Evolutionary conservation across 805 yeast genomes (phyloP), one percentile per base, ranked within the genome.

Genomic region (Danielia reshetovae): DNA sequence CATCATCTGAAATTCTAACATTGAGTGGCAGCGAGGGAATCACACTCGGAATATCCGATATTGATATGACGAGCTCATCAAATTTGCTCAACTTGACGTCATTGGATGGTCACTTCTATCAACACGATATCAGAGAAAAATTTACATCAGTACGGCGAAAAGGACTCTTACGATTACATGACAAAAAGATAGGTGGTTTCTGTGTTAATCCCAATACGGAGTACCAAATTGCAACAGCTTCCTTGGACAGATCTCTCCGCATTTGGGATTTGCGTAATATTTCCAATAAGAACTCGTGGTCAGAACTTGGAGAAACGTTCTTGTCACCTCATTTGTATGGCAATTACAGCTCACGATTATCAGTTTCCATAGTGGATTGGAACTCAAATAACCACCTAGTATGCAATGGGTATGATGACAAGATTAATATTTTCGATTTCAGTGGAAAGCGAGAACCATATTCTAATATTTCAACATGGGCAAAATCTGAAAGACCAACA

Each of bases 101-200:
- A 0, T 63, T 90, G 32, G 68, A 73, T 4, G 98, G 98, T 2
- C 80, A 80, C 38, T 82, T 90, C 55, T 78, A 85, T 14, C 70
- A 67, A n/a, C 70, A 81, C 40, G 97, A 90, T 55, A 35, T 78
- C 9, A 66, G 98, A 43, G 58, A 67, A 12, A 48, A 50, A 21
- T 68, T 69, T 31, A 65, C 63, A 24, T 18, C 42, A 2, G 18
- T 39, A 1, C 39, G 48, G 5, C 39, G 37, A 13, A 39, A 49
- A 4, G 47, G 59, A 4, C 59, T 79, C n/a, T 63, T 71, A 28
- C 68, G 94, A 43, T 57, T 89, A 11, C 86, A 89, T 38, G 94
- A 85, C 51, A 89, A 90, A 54, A 93, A 93, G 54, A 89, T 93
- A 36, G 97, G 97, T 0, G 87, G 94, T 1, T 86, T 93, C 57